Percentiles rank a stretch among this genome's conserved stretches.
These are phyloP conservation scores for Lactarius deliciosus DNA, from an alignment of 768 basidiomycete genomes.

Conservation along the genomic window DNA sequence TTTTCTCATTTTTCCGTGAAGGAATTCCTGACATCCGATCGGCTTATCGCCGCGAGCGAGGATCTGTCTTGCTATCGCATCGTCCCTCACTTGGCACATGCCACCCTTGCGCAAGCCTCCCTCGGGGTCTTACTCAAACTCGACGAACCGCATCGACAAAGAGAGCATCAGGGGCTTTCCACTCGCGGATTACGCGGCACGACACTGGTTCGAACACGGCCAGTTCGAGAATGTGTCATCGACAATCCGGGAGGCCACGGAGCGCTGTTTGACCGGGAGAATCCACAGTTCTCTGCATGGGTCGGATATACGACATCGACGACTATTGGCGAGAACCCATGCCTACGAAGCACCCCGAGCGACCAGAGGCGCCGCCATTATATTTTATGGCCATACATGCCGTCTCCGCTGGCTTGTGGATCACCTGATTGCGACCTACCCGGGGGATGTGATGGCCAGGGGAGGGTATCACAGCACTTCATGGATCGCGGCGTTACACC, in stretches of 20 bases:
- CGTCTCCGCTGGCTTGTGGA: background rate
- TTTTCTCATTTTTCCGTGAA: conserved; percentile 18
- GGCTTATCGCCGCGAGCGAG: background rate
- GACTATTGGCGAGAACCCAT: background rate
- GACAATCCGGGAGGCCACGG: background rate
- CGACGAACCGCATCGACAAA: background rate
- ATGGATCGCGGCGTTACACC: background rate
- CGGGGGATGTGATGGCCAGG: background rate
- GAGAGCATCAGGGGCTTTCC: background rate
- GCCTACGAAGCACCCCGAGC: background rate
- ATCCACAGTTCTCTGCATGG: background rate
- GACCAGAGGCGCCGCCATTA: background rate
- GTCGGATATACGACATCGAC: conserved; percentile 8
- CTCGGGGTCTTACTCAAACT: background rate
- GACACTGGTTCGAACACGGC: conserved; percentile 4
- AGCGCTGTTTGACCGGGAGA: background rate
- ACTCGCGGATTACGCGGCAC: background rate
- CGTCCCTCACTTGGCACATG: background rate
- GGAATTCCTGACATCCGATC: conserved; percentile 12
- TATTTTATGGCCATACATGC: conserved; percentile 3
- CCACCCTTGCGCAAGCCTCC: background rate
- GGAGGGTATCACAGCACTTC: background rate
- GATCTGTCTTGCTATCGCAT: conserved; percentile 3
- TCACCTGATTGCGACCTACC: conserved; percentile 9
- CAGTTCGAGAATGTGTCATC: background rate